These are phyloP conservation scores for Geotrichum europaeum DNA, from an alignment of 1,139 yeast genomes.

Conservation along the genomic window DNA sequence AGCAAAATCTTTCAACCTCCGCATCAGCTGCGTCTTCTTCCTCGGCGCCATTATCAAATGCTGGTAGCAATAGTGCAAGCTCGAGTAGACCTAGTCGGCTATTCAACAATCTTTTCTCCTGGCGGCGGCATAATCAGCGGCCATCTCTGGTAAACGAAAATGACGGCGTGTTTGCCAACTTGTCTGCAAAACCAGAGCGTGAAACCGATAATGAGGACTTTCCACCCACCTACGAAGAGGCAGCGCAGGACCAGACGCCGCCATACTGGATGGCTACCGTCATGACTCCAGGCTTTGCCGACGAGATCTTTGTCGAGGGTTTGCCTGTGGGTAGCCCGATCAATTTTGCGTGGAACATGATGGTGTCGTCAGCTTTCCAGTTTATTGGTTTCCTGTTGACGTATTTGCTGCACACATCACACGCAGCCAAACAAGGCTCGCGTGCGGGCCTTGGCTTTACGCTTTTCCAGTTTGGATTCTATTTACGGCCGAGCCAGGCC, in stretches of 20 bases:
- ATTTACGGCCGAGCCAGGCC: slow-evolving; percentile 52
- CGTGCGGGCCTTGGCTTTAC: slow-evolving; percentile 89
- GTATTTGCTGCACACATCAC: slow-evolving; percentile 87
- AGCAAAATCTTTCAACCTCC: background rate
- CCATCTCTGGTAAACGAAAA: slow-evolving; percentile 42
- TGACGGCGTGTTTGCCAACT: slow-evolving; percentile 90
- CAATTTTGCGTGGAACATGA: slow-evolving; percentile 81
- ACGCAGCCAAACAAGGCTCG: slow-evolving; percentile 95
- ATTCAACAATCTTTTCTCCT: background rate
- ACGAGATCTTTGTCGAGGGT: slow-evolving; percentile 91
- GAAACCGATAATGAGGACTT: slow-evolving; percentile 42
- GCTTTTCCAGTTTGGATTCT: slow-evolving; percentile 68
- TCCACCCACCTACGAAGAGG: slow-evolving; percentile 93
- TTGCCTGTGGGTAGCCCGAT: slow-evolving; percentile 89
- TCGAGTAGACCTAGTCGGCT: background rate
- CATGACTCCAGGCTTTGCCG: slow-evolving; percentile 70
- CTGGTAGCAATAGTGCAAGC: background rate
- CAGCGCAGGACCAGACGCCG: slow-evolving; percentile 90
- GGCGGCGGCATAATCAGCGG: background rate
- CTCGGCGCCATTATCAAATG: background rate
- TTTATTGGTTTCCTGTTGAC: slow-evolving; percentile 90
- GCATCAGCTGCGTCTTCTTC: background rate
- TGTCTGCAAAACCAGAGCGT: slow-evolving; percentile 63
- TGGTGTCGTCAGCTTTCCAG: slow-evolving; percentile 89
- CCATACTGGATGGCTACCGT: slow-evolving; percentile 95